Evolutionary conservation across 441 rosid species (phyloP).

Genomic region (Populus hybrid): DNA sequence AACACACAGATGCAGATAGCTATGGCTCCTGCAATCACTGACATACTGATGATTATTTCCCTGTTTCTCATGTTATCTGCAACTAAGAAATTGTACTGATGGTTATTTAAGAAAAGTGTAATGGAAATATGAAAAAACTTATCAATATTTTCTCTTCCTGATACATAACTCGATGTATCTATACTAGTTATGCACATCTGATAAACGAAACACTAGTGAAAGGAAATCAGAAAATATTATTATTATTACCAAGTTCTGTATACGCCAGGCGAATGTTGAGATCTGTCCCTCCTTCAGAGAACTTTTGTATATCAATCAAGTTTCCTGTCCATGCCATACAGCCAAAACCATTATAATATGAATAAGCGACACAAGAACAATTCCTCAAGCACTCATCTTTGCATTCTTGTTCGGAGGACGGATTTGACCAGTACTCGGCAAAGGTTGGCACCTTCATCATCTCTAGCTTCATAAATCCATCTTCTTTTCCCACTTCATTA

Average conservation of each 20-base stretch:
- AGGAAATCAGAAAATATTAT: background rate
- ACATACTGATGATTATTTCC: conserved; percentile 5
- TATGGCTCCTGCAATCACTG: conserved; percentile 12
- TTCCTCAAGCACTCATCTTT: background rate
- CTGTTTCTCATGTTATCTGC: conserved; percentile 17
- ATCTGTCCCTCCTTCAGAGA: background rate
- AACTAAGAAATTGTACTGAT: background rate
- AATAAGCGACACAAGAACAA: background rate
- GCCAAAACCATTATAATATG: conserved; percentile 17
- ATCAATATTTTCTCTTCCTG: background rate
- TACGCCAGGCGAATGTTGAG: background rate
- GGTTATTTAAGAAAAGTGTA: too few species aligned
- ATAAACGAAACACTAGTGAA: background rate
- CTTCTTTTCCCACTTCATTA: conserved; percentile 36
- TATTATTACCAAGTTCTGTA: background rate
- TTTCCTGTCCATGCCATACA: conserved; percentile 30
- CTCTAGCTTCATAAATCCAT: conserved; percentile 34
- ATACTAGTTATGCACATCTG: background rate
- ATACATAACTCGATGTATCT: background rate
- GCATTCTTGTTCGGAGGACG: conserved; percentile 22
- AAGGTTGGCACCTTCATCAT: conserved; percentile 31
- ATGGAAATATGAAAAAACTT: background rate
- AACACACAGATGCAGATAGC: background rate
- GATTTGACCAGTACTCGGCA: conserved; percentile 18
- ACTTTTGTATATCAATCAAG: background rate